These are phyloP conservation scores for Oropetium thomaeum DNA, from an alignment of 176 grass and related monocot species.

Conservation along the genomic window DNA sequence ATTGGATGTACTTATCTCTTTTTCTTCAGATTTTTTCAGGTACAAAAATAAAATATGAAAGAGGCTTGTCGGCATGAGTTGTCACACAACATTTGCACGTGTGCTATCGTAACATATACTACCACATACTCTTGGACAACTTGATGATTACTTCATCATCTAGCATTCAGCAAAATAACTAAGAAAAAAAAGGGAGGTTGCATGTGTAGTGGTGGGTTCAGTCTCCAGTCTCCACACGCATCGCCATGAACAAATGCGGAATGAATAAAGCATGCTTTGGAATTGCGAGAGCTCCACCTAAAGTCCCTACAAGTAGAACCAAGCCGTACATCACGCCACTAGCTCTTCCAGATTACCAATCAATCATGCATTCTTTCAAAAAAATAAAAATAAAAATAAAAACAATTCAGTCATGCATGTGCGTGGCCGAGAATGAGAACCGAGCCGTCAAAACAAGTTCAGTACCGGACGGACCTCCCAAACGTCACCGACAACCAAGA, in stretches of 20 bases:
- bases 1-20: too few species aligned
- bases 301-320: not conserved
- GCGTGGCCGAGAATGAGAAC: too few species aligned
- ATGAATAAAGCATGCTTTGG: conserved; percentile 17
- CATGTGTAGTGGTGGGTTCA: too few species aligned
- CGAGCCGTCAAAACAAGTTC: too few species aligned
- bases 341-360: not conserved
- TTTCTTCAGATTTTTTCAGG: too few species aligned
- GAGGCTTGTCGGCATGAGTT: not conserved
- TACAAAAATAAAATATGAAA: not conserved
- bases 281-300: not conserved
- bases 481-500: too few species aligned
- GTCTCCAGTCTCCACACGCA: too few species aligned
- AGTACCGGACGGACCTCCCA: too few species aligned
- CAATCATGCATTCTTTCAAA: not conserved
- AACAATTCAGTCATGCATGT: too few species aligned
- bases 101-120: not conserved
- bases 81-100: not conserved
- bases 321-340: not conserved
- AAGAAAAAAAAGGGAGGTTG: too few species aligned
- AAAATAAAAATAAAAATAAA: not conserved
- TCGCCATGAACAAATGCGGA: conserved; percentile 1
- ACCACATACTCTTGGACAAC: not conserved
- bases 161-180: too few species aligned
- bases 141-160: not conserved